A percentile compares a stretch with the other conserved stretches of the same genome.
These are phyloP conservation scores for Lipomyces starkeyi DNA, from an alignment of 805 yeast genomes.

Conservation along the genomic window DNA sequence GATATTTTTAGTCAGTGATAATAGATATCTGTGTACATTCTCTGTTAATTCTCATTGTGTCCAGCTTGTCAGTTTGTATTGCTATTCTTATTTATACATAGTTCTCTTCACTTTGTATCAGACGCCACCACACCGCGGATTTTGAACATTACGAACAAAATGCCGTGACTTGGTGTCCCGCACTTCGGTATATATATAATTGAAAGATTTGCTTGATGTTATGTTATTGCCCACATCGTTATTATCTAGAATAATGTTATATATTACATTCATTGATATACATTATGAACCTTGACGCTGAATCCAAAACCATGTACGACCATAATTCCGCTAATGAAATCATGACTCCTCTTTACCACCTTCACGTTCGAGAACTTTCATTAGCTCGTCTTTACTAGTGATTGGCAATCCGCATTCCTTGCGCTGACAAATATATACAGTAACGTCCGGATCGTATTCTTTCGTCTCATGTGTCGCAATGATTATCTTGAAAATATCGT, in stretches of 20 bases:
- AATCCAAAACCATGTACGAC: neutral
- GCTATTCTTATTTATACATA: neutral
- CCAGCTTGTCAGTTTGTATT: neutral
- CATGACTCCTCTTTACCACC: neutral
- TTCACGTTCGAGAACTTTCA: constrained; percentile 11
- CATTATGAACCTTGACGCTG: neutral
- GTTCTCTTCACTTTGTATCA: too few relatives aligned
- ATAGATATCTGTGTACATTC: neutral
- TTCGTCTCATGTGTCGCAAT: constrained; percentile 9
- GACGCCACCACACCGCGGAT: too few relatives aligned
- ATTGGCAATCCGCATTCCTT: constrained; percentile 32
- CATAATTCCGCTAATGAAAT: neutral
- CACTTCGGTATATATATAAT: neutral
- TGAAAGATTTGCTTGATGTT: neutral
- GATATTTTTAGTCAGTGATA: neutral
- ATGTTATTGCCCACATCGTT: neutral
- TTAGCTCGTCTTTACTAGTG: constrained; percentile 15
- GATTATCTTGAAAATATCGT: constrained; percentile 14
- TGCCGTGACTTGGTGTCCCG: too few relatives aligned
- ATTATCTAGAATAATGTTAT: neutral
- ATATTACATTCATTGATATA: neutral
- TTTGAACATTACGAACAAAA: too few relatives aligned
- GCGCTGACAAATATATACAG: constrained; percentile 28
- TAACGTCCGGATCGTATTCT: neutral
- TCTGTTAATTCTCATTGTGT: neutral